Base-by-base conservation (phyloP, 192 early-diverging fungal species). In the Tieghemiomyces parasiticus region DNA sequence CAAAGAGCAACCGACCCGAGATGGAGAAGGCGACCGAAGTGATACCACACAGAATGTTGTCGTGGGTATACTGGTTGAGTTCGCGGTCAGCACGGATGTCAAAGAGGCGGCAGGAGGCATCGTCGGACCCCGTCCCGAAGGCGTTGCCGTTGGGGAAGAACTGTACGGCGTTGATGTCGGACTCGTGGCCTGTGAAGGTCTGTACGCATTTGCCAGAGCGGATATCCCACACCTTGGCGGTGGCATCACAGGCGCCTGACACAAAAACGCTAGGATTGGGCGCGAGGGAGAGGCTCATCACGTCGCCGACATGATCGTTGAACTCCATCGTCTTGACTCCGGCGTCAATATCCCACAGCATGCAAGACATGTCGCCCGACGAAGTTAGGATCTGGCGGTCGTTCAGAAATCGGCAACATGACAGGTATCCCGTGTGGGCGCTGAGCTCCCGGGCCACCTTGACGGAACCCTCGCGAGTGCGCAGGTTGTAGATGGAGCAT, bases 271-370 rank as follows among this genome's bases (percentile, higher is more conserved):
- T 91, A 66, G 92, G 92, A 75, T 90, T 91, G 10, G 93, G 89
- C 31, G 83, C 80, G 64, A 97, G 72, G 26, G 93, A 95, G 60
- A 99, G 78, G 60, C 88, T 91, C 96, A 99, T 97, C 46, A 99
- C 96, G 70, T 99, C 96, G 48, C 92, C 95, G 3, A 90, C 91
- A 67, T 99, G 96, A 71, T 99, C 96, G 63, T 77, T 93, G 65
- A 97, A 99, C 71, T 97, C 93, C 67, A 89, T 81, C 35, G 85
- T 86, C 76, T 97, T 99, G 67, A 95, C 82, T 45, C 96, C 96
- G 1, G 96, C 93, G 73, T 97, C 96, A 63, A 99, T 91, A 76
- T 99, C 96, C 96, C 96, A 99, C 35, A 99, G 82, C 88, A 99
- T 97, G 73, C 93, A 96, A 60, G 85, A 89, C 93, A 96, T 97